These are phyloP conservation scores for Aquilaria yunnanensis DNA, from an alignment of 345 rosid genomes.

Conservation along the genomic window DNA sequence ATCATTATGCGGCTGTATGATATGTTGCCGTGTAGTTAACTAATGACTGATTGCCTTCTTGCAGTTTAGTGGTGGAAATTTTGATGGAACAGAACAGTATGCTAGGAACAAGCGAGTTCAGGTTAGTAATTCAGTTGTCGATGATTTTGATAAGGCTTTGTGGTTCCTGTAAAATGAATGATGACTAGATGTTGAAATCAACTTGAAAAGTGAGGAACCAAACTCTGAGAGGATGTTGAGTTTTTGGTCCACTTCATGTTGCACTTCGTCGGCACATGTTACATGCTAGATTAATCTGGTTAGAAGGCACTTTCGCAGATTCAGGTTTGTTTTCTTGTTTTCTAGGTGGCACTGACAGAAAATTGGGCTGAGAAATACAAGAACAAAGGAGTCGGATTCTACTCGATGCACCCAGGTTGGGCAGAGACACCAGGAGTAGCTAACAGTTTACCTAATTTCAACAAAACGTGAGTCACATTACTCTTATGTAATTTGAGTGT, in stretches of 20 bases:
- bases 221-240: too few species aligned
- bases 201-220: too few species aligned
- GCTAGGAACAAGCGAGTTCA: constrained; percentile 86
- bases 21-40: neutral
- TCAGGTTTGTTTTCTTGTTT: neutral
- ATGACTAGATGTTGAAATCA: too few species aligned
- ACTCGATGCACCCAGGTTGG: constrained; percentile 97
- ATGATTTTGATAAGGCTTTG: too few species aligned
- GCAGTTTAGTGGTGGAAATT: constrained; percentile 57
- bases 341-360: constrained; percentile 73
- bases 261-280: too few species aligned
- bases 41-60: neutral
- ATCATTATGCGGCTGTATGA: neutral
- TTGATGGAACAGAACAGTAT: constrained; percentile 58
- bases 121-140: constrained; percentile 28
- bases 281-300: too few species aligned
- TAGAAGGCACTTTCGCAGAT: too few species aligned
- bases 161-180: too few species aligned
- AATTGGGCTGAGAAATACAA: constrained; percentile 71
- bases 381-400: constrained; percentile 71
- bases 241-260: too few species aligned
- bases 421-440: constrained; percentile 87
- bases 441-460: constrained; percentile 59
- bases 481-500: neutral
- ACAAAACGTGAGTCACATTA: constrained; percentile 28